These are phyloP conservation scores for Ogataea thermomethanolica DNA, from an alignment of 805 yeast species.

Conservation along the genomic window DNA sequence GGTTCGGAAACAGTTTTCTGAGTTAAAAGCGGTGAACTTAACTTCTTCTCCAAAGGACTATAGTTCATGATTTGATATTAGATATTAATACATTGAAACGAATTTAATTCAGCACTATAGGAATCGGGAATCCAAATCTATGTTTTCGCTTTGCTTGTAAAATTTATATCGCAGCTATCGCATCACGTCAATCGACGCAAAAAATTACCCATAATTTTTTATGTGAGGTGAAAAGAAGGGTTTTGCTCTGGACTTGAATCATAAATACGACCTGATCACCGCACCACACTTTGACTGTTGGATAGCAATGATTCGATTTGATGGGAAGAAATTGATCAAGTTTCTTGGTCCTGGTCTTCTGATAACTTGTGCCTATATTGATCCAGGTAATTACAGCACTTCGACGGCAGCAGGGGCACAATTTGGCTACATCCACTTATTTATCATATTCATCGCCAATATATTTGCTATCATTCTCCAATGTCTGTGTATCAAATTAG, in stretches of 20 bases:
- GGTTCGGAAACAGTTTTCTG: constrained; percentile 23
- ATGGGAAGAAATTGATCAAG: constrained; percentile 47
- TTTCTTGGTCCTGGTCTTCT: constrained; percentile 87
- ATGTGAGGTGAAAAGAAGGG: no score
- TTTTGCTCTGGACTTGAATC: no score
- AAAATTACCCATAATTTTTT: background rate
- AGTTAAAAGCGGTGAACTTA: background rate
- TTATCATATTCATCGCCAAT: constrained; percentile 73
- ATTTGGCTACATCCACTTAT: constrained; percentile 68
- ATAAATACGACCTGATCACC: background rate
- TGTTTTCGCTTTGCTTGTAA: background rate
- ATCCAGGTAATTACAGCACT: constrained; percentile 91
- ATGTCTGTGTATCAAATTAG: constrained; percentile 77
- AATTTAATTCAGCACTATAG: background rate
- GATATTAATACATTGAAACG: background rate
- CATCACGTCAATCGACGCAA: background rate
- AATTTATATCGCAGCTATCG: background rate
- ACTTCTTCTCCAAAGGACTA: background rate
- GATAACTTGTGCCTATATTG: constrained; percentile 89
- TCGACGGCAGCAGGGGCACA: constrained; percentile 87
- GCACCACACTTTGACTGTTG: background rate
- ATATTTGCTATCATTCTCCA: constrained; percentile 81
- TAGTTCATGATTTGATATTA: background rate
- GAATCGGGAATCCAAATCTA: background rate
- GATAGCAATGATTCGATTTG: constrained; percentile 2